phyloP scores from a whole-genome alignment of 768 basidiomycete species.

The Chiua virens region DNA sequence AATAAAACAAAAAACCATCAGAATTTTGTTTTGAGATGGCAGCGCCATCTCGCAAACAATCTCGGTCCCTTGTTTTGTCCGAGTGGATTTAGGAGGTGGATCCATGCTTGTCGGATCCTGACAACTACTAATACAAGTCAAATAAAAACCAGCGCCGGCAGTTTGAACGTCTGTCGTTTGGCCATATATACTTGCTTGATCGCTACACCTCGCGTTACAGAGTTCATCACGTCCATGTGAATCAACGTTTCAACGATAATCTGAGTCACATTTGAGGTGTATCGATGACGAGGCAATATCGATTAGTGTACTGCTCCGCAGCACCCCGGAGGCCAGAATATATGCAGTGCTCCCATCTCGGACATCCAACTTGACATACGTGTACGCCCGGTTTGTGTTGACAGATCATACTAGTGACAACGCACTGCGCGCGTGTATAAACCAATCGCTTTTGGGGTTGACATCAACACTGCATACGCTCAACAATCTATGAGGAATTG shows the following conservation, averaged over 20 bases:
- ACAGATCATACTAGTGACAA: background rate
- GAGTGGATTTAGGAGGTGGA: too few species aligned
- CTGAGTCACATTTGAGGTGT: slow-evolving; percentile 2
- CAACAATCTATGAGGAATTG: background rate
- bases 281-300: background rate
- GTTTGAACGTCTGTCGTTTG: too few species aligned
- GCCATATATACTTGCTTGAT: background rate
- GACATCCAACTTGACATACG: slow-evolving; percentile 8
- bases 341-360: background rate
- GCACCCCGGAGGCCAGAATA: background rate
- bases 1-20: too few species aligned
- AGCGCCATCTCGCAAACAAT: too few species aligned
- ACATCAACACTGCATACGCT: background rate
- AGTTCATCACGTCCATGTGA: slow-evolving; percentile 1
- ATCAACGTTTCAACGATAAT: too few species aligned
- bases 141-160: too few species aligned
- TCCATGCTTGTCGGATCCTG: too few species aligned
- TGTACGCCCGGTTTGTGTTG: background rate
- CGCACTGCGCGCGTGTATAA: background rate
- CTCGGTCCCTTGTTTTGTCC: too few species aligned
- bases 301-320: too few species aligned
- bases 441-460: background rate
- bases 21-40: too few species aligned
- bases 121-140: too few species aligned
- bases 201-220: background rate